These are phyloP conservation scores for Leccinum subgranulosum DNA, from an alignment of 768 basidiomycete species.

Conservation along the genomic window DNA sequence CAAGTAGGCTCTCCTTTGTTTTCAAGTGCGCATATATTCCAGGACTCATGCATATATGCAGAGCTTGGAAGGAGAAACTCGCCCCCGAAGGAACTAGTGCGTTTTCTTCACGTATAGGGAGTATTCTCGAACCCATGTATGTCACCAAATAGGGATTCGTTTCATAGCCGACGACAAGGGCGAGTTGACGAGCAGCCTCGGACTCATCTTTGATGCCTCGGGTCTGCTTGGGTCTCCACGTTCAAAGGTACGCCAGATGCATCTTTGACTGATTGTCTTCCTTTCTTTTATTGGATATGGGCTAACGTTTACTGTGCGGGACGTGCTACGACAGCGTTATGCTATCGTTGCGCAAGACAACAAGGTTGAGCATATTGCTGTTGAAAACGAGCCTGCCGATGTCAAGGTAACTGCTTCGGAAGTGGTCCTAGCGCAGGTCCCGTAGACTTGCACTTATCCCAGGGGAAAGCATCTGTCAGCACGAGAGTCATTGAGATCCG, in stretches of 20 bases:
- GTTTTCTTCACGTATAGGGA: constrained; percentile 10
- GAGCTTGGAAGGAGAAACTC: constrained; percentile 66
- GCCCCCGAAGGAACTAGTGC: constrained; percentile 55
- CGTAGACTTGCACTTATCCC: background rate
- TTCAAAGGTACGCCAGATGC: constrained; percentile 45
- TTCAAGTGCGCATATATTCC: constrained; percentile 3
- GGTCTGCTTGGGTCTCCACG: constrained; percentile 63
- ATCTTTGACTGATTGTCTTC: background rate
- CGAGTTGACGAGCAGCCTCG: constrained; percentile 48
- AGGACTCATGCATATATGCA: constrained; percentile 22
- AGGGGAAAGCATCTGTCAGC: background rate
- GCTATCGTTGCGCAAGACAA: constrained; percentile 56
- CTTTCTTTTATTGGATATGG: background rate
- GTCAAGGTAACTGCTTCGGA: constrained; percentile 54
- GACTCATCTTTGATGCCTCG: constrained; percentile 61
- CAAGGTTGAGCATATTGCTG: constrained; percentile 50
- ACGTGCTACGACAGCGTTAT: constrained; percentile 40
- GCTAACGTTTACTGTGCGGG: no score
- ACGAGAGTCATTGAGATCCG: background rate
- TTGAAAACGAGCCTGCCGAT: constrained; percentile 47
- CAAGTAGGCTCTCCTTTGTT: constrained; percentile 29
- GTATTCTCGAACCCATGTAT: background rate
- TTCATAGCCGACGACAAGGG: constrained; percentile 73
- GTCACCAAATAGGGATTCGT: constrained; percentile 40
- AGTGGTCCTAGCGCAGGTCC: constrained; percentile 38